Conservation (phyloP, 176 grass and related monocot genomes). For the Carex scoparia region DNA sequence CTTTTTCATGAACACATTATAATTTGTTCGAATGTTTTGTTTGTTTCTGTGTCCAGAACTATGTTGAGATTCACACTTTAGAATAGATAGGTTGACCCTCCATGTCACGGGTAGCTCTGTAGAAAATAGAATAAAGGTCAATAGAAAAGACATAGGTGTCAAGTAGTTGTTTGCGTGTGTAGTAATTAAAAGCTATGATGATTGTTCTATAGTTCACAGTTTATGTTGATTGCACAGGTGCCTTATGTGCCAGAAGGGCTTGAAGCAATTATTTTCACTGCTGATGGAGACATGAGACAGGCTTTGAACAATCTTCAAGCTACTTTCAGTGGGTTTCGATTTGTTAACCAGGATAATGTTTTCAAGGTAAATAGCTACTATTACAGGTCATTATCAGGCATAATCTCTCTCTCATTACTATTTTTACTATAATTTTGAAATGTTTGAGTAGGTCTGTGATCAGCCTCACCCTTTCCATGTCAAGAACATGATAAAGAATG, state of each 20-base stretch:
- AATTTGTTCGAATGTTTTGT: not conserved
- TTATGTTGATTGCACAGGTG: conserved; percentile 38
- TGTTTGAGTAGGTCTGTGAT: conserved; percentile 59
- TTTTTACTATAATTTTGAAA: not conserved
- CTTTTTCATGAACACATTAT: not conserved
- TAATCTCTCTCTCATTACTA: conserved; percentile 1
- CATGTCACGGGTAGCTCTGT: not conserved
- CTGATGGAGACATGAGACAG: conserved; percentile 97
- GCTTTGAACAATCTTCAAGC: conserved; percentile 97
- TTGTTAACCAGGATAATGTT: conserved; percentile 96
- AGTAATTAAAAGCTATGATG: not conserved
- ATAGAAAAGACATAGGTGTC: not conserved
- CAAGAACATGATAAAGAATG: conserved; percentile 88
- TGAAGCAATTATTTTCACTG: conserved; percentile 97
- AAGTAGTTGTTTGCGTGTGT: not conserved
- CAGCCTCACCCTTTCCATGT: conserved; percentile 90
- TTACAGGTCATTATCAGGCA: not conserved
- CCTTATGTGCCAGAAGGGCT: conserved; percentile 86
- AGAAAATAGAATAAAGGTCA: not conserved
- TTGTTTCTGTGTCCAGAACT: not conserved
- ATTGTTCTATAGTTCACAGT: not conserved
- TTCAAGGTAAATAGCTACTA: conserved; percentile 50
- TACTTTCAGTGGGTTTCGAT: conserved; percentile 79
- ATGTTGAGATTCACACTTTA: not conserved
- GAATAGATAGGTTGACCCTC: not conserved